Evolutionary conservation across 73 alveolate genomes (phyloP), one percentile per base, ranked within the genome.

Genomic region (Paramecium caudatum): DNA sequence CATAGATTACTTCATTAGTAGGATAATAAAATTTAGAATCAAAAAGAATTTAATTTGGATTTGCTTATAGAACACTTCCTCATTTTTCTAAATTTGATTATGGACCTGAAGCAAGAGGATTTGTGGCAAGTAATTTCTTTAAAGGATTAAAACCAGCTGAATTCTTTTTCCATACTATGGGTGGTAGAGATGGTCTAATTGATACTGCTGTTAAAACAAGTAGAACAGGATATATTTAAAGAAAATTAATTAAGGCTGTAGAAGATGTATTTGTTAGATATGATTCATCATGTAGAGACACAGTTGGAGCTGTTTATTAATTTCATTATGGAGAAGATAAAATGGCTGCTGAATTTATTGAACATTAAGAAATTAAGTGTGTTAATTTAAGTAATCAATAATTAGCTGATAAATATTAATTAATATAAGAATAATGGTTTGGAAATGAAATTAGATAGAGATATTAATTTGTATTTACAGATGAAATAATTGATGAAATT

Each of bases 1-100:
- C 99, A 19, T 98, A 99, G 95, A 98, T 99, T 86, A 98, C 98
- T 92, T 99, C 99, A 61, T 98, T 99, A 63, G 99, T 99, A 12
- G 99, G 99, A 5, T 98, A 99, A 91, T 98, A 99, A 92, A 99
- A 99, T 82, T 99, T 99, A 8, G 99, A 99, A 94, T 99, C 99
- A 9, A 96, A 98, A 45, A 95, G 99, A 45, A 98, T 99, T 74
- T 97, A 99, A 43, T 98, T 96, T 70, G 99, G 99, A 36, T 99
- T 99, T 94, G 96, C 94, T 32, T 91, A 94, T 70, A 95, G 99
- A 74, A 94, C 99, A 6, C 94, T 99, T 41, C 99, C 99, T 10
- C 99, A 99, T 92, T 99, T 99, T 94, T 91, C 97, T 23, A 99
- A 98, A 96, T 99, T 96, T 68, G 99, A 99, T 95, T 98, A 98